Percentiles rank a stretch among this genome's conserved stretches.
These are phyloP conservation scores for Vinca minor DNA, from an alignment of 257 asterid genomes.

Conservation along the genomic window DNA sequence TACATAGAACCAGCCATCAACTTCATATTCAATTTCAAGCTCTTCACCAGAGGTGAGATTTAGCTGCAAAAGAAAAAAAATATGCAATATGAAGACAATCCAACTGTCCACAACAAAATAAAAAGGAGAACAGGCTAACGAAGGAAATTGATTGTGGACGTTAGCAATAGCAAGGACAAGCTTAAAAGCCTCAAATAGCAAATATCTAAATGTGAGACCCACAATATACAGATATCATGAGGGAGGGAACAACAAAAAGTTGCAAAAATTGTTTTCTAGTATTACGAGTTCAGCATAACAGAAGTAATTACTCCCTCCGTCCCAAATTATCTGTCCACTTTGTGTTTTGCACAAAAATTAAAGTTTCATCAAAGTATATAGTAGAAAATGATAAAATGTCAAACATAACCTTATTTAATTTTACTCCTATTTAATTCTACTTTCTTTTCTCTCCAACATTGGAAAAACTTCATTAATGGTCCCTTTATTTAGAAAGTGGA, in stretches of 20 bases:
- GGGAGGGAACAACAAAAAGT: not conserved
- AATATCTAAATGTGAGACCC: not conserved
- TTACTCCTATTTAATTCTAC: no score
- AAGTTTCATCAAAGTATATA: no score
- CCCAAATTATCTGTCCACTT: no score
- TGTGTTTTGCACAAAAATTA: no score
- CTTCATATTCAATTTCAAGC: conserved; percentile 88
- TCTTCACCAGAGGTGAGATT: conserved; percentile 91
- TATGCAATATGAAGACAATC: conserved; percentile 14
- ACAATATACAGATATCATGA: not conserved
- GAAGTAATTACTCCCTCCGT: no score
- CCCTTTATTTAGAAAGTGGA: no score
- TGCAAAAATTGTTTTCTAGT: not conserved
- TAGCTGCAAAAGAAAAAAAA: conserved; percentile 50
- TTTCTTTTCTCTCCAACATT: no score
- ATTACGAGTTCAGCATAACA: not conserved
- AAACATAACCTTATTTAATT: no score
- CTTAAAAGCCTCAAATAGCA: not conserved
- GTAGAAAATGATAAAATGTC: no score
- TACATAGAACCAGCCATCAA: conserved; percentile 98
- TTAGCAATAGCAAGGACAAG: not conserved
- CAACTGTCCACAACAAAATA: not conserved
- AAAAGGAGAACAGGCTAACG: not conserved
- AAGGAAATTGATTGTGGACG: not conserved
- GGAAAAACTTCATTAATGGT: no score